Evolutionary conservation across 352 stramenopile species (phyloP), one percentile per base, ranked within the genome.

Genomic region (Phytophthora multivora): DNA sequence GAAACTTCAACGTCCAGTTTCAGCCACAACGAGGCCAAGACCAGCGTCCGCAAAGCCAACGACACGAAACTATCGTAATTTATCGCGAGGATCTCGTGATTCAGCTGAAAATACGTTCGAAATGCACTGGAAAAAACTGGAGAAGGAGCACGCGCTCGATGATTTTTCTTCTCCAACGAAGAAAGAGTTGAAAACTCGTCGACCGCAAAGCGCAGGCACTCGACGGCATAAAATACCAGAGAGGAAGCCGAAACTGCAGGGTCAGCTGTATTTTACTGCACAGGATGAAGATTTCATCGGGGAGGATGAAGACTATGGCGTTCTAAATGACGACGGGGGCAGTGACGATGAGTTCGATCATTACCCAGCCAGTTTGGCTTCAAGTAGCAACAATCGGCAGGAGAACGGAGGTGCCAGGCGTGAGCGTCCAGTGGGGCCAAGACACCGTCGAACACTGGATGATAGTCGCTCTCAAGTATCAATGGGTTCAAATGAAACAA

Each of bases 201-300:
- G 77, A 35, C 77, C 75, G 30, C 75, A 84, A 59, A 86, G 75
- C 28, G 80, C 78, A 28, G 59, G 59, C 3, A 51, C 53, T 40
- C 47, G 54, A 26, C 48, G 50, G 38, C 51, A 49, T 15, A 33
- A 25, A 50, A 46, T 10, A 41, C n/a, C 12, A 62, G 59, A 19
- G 28, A 16, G 43, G 11, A 30, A 40, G 19, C 51, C 66, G 28
- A 59, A 59, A 18, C 16, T 62, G 5, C 28, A 72, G 16, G 61
- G 48, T 13, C 51, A 66, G 19, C 26, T 76, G 25, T 76, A 42
- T 18, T 70, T 76, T 51, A 41, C 45, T 51, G 57, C 42, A 11
- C 53, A 31, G 7, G 67, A 72, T 43, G 58, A 69, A 25, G 67
- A 76, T 30, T 21, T 73, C 12, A 42, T 70, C n/a, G 66, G 71